Percentiles rank a stretch among this genome's conserved stretches.
Evolutionary conservation across 2,329 filamentous ascomycete genomes (phyloP).

Genomic region (Colletotrichum tropicale): DNA sequence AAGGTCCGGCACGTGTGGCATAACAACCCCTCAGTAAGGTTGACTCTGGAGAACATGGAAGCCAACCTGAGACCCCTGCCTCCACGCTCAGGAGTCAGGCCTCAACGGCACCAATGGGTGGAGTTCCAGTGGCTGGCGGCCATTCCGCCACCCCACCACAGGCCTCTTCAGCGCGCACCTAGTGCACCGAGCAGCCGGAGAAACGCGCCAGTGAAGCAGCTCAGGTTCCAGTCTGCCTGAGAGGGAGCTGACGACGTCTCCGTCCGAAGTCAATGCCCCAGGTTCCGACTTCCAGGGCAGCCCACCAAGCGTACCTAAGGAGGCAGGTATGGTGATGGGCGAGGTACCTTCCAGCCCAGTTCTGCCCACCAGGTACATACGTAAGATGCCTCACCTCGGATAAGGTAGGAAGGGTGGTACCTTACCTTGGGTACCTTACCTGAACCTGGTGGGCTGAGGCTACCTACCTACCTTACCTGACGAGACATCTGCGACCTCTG

Average conservation of each 20-base stretch:
- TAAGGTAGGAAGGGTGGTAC: neutral
- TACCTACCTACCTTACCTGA: neutral
- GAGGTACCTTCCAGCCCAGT: neutral
- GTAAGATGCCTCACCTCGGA: neutral
- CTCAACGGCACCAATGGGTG: constrained; percentile 12
- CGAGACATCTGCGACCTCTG: neutral
- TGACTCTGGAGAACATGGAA: neutral
- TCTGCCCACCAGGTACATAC: neutral
- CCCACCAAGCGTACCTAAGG: neutral
- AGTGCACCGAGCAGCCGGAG: constrained; percentile 20
- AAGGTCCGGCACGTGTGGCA: constrained; percentile 1
- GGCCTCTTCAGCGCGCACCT: constrained; percentile 14
- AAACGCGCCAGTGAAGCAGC: constrained; percentile 13
- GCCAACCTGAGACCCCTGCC: constrained; percentile 2
- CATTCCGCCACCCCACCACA: constrained; percentile 9
- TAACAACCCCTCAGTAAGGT: neutral
- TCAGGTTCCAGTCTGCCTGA: constrained; percentile 16
- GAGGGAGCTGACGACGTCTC: constrained; percentile 21
- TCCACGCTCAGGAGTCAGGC: neutral
- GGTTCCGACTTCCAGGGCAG: neutral
- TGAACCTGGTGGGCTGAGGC: neutral
- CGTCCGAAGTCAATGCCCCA: constrained; percentile 17
- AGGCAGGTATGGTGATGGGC: neutral
- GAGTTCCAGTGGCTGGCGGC: neutral
- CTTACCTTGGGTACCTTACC: neutral